Evolutionary conservation across 2,329 filamentous ascomycete genomes (phyloP).

Genomic region (Phoma herbarum): DNA sequence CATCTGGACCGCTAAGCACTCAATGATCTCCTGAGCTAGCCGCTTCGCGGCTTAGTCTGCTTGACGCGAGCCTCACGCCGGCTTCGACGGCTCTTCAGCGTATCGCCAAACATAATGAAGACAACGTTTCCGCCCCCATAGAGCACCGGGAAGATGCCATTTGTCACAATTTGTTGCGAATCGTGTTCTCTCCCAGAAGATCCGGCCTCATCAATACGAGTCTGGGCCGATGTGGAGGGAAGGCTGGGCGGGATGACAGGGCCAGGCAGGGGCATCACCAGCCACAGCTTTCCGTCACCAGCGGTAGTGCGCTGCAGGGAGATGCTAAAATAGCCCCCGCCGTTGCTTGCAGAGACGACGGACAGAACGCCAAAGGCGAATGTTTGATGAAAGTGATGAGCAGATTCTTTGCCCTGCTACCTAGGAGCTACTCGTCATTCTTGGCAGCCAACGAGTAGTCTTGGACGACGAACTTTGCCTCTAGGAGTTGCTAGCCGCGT

Average conservation of each 20-base stretch:
- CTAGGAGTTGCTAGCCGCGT: too few relatives aligned
- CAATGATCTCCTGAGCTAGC: slow-evolving; percentile 21
- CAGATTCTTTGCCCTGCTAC: too few relatives aligned
- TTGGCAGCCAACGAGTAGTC: neutral
- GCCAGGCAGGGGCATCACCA: slow-evolving; percentile 14
- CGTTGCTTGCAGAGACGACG: slow-evolving; percentile 2
- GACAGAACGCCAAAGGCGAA: slow-evolving; percentile 8
- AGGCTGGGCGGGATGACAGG: slow-evolving; percentile 2
- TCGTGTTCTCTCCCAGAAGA: neutral
- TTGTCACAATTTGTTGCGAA: slow-evolving; percentile 6
- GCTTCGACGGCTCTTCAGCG: slow-evolving; percentile 11
- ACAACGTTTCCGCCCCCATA: neutral
- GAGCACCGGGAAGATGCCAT: neutral
- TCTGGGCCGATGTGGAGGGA: slow-evolving; percentile 5
- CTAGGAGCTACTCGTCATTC: neutral
- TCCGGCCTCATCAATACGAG: neutral
- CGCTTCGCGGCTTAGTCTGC: slow-evolving; percentile 5
- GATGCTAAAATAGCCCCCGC: slow-evolving; percentile 16
- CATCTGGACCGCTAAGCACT: slow-evolving; percentile 23
- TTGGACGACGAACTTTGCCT: too few relatives aligned
- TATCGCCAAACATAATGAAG: slow-evolving; percentile 3
- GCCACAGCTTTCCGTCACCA: slow-evolving; percentile 12
- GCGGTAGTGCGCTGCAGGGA: slow-evolving; percentile 8
- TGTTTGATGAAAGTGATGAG: neutral
- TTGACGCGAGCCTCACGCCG: slow-evolving; percentile 22